Conservation (phyloP, 495 filamentous ascomycete species). For the Immersiella caudata region DNA sequence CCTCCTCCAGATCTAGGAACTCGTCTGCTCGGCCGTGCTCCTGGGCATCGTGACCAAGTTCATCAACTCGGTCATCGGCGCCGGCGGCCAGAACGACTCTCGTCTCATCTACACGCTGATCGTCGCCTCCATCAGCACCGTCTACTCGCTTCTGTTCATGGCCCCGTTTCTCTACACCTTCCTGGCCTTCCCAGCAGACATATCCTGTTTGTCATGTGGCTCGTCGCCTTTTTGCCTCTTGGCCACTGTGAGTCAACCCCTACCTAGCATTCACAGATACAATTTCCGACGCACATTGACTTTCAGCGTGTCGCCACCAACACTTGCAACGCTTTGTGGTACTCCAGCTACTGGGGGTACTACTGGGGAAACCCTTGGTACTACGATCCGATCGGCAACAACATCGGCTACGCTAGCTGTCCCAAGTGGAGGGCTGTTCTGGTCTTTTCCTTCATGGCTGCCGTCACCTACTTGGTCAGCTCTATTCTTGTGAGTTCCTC, state of each 20-base stretch:
- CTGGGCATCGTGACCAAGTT: slow-evolving; percentile 29
- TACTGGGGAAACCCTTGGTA: slow-evolving; percentile 32
- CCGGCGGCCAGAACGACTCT: slow-evolving; percentile 16
- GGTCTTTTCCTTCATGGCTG: slow-evolving; percentile 32
- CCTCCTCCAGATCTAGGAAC: slow-evolving; percentile 27
- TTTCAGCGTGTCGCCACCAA: slow-evolving; percentile 23
- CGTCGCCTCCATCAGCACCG: slow-evolving; percentile 25
- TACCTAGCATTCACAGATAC: background rate
- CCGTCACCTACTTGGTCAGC: slow-evolving; percentile 27
- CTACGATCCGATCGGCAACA: background rate
- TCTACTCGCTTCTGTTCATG: slow-evolving; percentile 30
- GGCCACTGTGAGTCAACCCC: slow-evolving; percentile 21
- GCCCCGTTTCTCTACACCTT: slow-evolving; percentile 30
- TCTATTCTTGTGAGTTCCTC: slow-evolving; percentile 30
- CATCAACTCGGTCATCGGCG: slow-evolving; percentile 17
- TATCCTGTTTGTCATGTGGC: slow-evolving; percentile 34
- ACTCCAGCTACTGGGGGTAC: slow-evolving; percentile 33
- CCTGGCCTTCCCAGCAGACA: slow-evolving; percentile 28
- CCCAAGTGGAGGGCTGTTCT: slow-evolving; percentile 24
- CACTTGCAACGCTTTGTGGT: slow-evolving; percentile 27
- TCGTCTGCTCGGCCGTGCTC: slow-evolving; percentile 31
- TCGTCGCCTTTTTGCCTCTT: slow-evolving; percentile 32
- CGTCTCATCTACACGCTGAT: slow-evolving; percentile 31
- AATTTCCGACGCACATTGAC: background rate
- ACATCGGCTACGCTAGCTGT: slow-evolving; percentile 21